Percentiles rank a stretch among this genome's conserved stretches.
Conservation (phyloP, 257 asterid species). For the Forsythia viridissima region DNA sequence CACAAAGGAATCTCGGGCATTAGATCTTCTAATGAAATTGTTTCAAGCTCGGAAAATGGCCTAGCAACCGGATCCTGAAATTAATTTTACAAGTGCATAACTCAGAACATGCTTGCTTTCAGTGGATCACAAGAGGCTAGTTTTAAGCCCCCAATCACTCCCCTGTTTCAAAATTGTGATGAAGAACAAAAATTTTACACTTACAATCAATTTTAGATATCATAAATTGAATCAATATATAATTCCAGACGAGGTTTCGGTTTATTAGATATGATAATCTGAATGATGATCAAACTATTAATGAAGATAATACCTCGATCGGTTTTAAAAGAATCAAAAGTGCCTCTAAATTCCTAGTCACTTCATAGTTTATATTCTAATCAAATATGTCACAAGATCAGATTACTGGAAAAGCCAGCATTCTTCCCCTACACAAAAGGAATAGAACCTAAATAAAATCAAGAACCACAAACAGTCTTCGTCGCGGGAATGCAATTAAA, state of each 20-base stretch:
- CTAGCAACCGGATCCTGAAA: slow-evolving; percentile 50
- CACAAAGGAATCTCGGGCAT: slow-evolving; percentile 80
- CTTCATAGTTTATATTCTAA: no score
- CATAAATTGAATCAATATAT: not conserved
- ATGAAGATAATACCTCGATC: not conserved
- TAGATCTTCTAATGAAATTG: slow-evolving; percentile 57
- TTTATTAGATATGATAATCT: not conserved
- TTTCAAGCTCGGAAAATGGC: slow-evolving; percentile 58
- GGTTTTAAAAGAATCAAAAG: not conserved
- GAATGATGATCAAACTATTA: not conserved
- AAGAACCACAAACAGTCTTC: not conserved
- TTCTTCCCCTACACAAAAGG: not conserved
- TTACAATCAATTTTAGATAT: not conserved
- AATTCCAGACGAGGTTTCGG: not conserved
- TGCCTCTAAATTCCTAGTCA: not conserved
- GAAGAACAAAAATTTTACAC: not conserved
- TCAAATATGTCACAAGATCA: not conserved
- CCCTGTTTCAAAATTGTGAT: not conserved
- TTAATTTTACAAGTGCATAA: slow-evolving; percentile 16
- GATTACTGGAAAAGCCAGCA: not conserved
- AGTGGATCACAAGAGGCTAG: not conserved
- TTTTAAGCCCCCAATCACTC: not conserved
- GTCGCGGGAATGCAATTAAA: not conserved
- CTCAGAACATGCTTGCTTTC: not conserved
- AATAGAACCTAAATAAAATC: not conserved